Evolutionary conservation across 768 basidiomycete genomes (phyloP).

Genomic region (Kwoniella pini): DNA sequence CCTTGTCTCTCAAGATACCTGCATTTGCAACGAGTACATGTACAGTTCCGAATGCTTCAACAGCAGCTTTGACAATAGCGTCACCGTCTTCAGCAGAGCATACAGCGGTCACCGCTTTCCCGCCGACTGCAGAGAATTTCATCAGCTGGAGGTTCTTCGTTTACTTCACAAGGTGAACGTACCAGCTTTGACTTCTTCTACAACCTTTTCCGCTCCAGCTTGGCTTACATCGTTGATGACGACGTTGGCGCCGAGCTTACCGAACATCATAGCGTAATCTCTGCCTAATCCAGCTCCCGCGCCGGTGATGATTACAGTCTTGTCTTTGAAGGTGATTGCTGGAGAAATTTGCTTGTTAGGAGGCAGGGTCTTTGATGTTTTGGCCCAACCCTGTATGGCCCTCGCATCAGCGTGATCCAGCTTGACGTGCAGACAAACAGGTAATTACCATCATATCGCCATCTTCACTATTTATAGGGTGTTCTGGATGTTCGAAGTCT

Average conservation of each 20-base stretch:
- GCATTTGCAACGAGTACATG: slow-evolving; percentile 91
- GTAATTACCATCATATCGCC: slow-evolving; percentile 50
- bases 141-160: neutral
- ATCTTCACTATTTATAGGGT: slow-evolving; percentile 69
- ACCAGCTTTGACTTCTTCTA: slow-evolving; percentile 83
- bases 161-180: slow-evolving; percentile 18
- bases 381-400: slow-evolving; percentile 60
- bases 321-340: slow-evolving; percentile 76
- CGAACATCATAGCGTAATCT: slow-evolving; percentile 88
- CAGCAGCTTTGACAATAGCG: slow-evolving; percentile 76
- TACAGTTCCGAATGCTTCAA: slow-evolving; percentile 83
- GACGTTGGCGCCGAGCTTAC: slow-evolving; percentile 88
- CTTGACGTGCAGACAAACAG: neutral
- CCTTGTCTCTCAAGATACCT: slow-evolving; percentile 90
- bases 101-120: slow-evolving; percentile 78
- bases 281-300: slow-evolving; percentile 93
- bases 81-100: slow-evolving; percentile 92
- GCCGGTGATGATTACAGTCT: slow-evolving; percentile 92
- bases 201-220: slow-evolving; percentile 78
- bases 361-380: slow-evolving; percentile 64
- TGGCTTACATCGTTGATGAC: slow-evolving; percentile 93
- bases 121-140: slow-evolving; percentile 65
- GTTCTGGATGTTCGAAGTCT: slow-evolving; percentile 70
- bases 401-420: neutral
- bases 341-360: slow-evolving; percentile 70